Evolutionary conservation across 805 yeast genomes (phyloP).

Genomic region (Sugiyamaella qingdaonensis): DNA sequence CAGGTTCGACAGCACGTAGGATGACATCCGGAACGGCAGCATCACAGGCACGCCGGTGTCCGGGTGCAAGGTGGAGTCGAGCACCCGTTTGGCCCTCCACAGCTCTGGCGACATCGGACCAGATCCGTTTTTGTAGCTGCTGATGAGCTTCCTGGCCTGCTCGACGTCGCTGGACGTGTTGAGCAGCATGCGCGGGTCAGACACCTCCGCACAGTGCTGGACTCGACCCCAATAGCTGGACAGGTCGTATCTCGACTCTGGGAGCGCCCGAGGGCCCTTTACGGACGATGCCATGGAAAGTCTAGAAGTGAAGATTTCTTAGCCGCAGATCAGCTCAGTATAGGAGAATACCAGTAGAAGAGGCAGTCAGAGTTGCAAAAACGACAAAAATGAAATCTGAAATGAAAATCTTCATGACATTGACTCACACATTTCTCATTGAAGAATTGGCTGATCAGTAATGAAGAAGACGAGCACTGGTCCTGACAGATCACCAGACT

Average conservation of each 20-base stretch:
- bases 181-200: constrained; percentile 78
- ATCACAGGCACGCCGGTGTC: constrained; percentile 92
- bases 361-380: too few species aligned
- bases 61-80: constrained; percentile 93
- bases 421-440: too few species aligned
- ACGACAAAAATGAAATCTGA: too few species aligned
- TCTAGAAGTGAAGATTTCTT: not conserved
- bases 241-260: constrained; percentile 76
- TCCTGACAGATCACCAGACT: too few species aligned
- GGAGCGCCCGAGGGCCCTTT: constrained; percentile 75
- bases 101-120: constrained; percentile 68
- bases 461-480: too few species aligned
- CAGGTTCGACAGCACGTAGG: constrained; percentile 86
- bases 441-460: too few species aligned
- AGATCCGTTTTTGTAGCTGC: constrained; percentile 70
- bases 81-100: constrained; percentile 82
- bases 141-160: constrained; percentile 58
- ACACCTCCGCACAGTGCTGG: constrained; percentile 85
- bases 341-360: not conserved
- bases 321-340: not conserved
- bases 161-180: constrained; percentile 62
- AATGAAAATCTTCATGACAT: too few species aligned
- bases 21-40: constrained; percentile 95
- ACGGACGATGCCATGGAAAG: constrained; percentile 77
- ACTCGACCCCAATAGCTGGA: constrained; percentile 90